Percentiles rank a stretch among this genome's conserved stretches.
Conservation (phyloP, 306 rosid species). For the Sophora flavescens region DNA sequence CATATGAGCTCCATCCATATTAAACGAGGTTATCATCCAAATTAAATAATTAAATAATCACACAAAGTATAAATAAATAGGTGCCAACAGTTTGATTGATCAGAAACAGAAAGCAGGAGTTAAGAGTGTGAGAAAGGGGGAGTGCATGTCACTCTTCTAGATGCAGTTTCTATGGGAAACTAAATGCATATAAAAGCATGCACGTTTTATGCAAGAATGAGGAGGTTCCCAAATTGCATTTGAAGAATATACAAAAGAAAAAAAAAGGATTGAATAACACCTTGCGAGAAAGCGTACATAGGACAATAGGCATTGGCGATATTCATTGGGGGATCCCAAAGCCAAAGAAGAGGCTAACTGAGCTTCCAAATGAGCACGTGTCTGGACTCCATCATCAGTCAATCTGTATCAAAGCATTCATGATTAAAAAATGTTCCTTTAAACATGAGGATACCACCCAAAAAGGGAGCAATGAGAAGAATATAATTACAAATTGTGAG, state of each 20-base stretch:
- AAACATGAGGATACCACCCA: constrained; percentile 6
- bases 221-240: constrained; percentile 27
- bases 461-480: background rate
- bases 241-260: constrained; percentile 1
- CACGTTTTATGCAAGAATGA: constrained; percentile 8
- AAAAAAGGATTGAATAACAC: constrained; percentile 47
- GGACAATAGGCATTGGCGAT: constrained; percentile 89
- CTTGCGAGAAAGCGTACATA: constrained; percentile 93
- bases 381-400: constrained; percentile 95
- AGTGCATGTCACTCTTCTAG: background rate
- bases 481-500: background rate
- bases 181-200: constrained; percentile 1
- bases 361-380: constrained; percentile 97
- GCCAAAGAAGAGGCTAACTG: constrained; percentile 92
- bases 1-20: background rate
- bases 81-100: background rate
- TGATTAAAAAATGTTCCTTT: constrained; percentile 28
- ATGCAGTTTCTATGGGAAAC: constrained; percentile 20
- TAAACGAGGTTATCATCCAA: background rate
- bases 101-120: background rate
- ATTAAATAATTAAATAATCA: background rate
- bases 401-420: constrained; percentile 63
- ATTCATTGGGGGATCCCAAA: constrained; percentile 89
- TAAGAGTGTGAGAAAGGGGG: background rate
- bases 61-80: background rate